Base-by-base conservation (phyloP, 176 grass and related monocot species). In the Themeda triandra region DNA sequence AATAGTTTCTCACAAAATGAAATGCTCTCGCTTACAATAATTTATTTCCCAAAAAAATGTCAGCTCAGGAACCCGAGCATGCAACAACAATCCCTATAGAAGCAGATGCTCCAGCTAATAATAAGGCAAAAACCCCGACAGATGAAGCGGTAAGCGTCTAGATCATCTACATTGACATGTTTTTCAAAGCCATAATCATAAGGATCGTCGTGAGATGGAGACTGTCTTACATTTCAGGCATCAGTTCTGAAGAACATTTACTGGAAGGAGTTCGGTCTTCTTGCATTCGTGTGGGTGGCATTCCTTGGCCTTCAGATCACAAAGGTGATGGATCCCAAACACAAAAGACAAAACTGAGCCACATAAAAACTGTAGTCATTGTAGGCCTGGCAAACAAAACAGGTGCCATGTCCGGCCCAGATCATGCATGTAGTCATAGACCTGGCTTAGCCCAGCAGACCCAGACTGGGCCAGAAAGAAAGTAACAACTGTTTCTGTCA, bases 261-360 rank as follows among this genome's bases (percentile, higher is more conserved):
- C 73, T 92, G 91, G 93, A 95, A 93, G 86, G 89, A 98, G 67
- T 45, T 92, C 30, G 89, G 91, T 27, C 83, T 98, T 54, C 91
- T 98, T 33, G 62, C 83, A 5, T 91, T 92, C 53, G 93, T 92
- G 9, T 93, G 93, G 96, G 7, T 90, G 4, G 71, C 89, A 35
- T 95, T 98, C 83, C 96, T 98, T 49, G 83, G 7, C 37, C 78
- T 98, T 40, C 96, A 98, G 77, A 15, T 93, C 23, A 27, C 89
- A 70, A 98, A 98, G 93, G 89, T 95, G 17, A 49, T n/a, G 77
- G 3, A 63, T 69, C 28, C 27, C 18, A 21, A 46, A 63, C 44
- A 18, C 6, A 48, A 32, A 82, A n/a, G n/a, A n/a, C n/a, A n/a
- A n/a, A n/a, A n/a, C n/a, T n/a, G n/a, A n/a, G n/a, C n/a, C n/a